These are phyloP conservation scores for Pulveroboletus sp. DNA, from an alignment of 768 basidiomycete species.

Conservation along the genomic window DNA sequence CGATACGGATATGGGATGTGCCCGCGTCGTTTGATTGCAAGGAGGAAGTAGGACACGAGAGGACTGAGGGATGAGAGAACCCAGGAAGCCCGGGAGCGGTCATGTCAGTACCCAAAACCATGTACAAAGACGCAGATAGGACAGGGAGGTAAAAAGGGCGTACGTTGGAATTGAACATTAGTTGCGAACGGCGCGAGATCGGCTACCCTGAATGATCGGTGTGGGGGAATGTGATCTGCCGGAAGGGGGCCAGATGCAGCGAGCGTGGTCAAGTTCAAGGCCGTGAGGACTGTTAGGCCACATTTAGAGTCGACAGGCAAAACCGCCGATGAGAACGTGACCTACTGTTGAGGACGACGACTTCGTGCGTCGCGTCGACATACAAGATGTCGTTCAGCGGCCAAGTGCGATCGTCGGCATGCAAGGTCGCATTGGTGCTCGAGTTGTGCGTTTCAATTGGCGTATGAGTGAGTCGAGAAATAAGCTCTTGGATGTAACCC, in stretches of 20 bases:
- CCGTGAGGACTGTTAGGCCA: conserved; percentile 59
- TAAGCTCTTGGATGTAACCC: conserved; percentile 77
- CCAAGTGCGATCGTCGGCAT: conserved; percentile 64
- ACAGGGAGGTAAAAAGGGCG: conserved; percentile 20
- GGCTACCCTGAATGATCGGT: conserved; percentile 66
- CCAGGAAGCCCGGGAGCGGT: neutral
- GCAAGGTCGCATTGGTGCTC: conserved; percentile 79
- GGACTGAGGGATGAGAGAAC: conserved; percentile 38
- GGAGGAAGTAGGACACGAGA: conserved; percentile 41
- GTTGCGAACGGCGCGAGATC: conserved; percentile 85
- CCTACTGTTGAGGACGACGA: conserved; percentile 81
- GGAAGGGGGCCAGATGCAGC: conserved; percentile 72
- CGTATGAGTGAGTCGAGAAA: conserved; percentile 77
- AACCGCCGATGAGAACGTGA: neutral
- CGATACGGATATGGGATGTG: conserved; percentile 64
- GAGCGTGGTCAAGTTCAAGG: conserved; percentile 75
- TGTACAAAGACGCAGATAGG: neutral
- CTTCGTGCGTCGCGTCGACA: conserved; percentile 89
- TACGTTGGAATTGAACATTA: conserved; percentile 86
- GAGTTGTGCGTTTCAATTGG: conserved; percentile 68
- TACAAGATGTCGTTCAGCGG: conserved; percentile 70
- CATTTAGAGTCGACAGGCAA: neutral
- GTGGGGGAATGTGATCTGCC: conserved; percentile 58
- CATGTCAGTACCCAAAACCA: neutral
- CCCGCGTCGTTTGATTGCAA: conserved; percentile 24